phyloP scores from a whole-genome alignment of 2,329 filamentous ascomycete genomes.

The Phaeomoniella chlamydospora region DNA sequence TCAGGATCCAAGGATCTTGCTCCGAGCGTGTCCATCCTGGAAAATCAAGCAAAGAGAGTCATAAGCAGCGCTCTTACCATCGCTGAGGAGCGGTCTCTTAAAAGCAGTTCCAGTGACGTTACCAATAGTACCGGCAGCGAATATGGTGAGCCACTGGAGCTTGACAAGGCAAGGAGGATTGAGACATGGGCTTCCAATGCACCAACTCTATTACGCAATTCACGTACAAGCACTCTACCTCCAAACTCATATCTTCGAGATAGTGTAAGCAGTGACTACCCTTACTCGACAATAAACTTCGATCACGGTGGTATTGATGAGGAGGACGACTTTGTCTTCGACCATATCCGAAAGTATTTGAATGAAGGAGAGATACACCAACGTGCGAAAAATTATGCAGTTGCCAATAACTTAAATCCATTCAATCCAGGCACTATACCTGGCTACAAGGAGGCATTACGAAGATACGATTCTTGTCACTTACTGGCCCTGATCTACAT shows the following conservation, averaged over 20 bases:
- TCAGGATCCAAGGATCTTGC: neutral
- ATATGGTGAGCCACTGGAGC: neutral
- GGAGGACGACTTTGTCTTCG: conserved; percentile 1
- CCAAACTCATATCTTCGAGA: neutral
- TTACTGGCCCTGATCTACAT: neutral
- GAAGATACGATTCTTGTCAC: neutral
- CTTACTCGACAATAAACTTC: neutral
- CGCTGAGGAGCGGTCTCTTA: neutral
- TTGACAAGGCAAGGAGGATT: neutral
- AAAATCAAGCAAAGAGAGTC: conserved; percentile 1
- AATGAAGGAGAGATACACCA: neutral
- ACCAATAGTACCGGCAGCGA: neutral
- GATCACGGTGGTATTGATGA: neutral
- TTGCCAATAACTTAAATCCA: neutral
- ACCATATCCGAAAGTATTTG: conserved; percentile 1
- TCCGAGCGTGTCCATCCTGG: neutral
- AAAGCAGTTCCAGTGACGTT: neutral
- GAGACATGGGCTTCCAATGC: conserved; percentile 1
- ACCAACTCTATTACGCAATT: neutral
- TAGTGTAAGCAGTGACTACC: neutral
- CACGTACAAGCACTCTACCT: neutral
- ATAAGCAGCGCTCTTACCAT: conserved; percentile 2
- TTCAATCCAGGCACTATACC: neutral
- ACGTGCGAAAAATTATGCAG: neutral
- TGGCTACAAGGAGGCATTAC: neutral